These are phyloP conservation scores for Pichia sp. DNA, from an alignment of 1,139 yeast genomes.

Conservation along the genomic window DNA sequence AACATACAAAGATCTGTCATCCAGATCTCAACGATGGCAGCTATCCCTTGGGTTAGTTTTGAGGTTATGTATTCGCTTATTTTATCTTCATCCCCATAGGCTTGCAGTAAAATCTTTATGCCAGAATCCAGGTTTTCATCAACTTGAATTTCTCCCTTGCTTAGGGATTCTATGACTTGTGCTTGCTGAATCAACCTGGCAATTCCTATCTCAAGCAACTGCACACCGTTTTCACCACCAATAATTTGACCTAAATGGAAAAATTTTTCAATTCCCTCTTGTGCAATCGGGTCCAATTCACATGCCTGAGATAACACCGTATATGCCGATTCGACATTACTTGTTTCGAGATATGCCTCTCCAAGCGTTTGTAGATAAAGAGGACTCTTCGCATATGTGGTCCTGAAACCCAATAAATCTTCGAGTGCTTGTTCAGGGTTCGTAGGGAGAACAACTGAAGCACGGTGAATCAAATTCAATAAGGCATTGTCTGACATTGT, in stretches of 20 bases:
- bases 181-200: slow-evolving; percentile 42
- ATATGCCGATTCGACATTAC: slow-evolving; percentile 75
- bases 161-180: slow-evolving; percentile 26
- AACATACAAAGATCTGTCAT: slow-evolving; percentile 99
- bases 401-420: slow-evolving; percentile 34
- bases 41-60: slow-evolving; percentile 67
- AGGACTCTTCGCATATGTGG: slow-evolving; percentile 32
- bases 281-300: slow-evolving; percentile 63
- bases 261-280: slow-evolving; percentile 69
- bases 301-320: slow-evolving; percentile 59
- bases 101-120: slow-evolving; percentile 24
- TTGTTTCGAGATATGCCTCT: slow-evolving; percentile 72
- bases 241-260: slow-evolving; percentile 85
- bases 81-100: slow-evolving; percentile 31
- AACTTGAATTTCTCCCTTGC: slow-evolving; percentile 28
- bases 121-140: slow-evolving; percentile 30
- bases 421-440: slow-evolving; percentile 40
- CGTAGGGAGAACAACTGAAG: slow-evolving; percentile 35
- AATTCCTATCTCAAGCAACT: slow-evolving; percentile 60
- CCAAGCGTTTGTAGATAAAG: slow-evolving; percentile 52
- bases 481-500: slow-evolving; percentile 17
- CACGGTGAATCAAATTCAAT: slow-evolving; percentile 24
- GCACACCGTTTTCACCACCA: slow-evolving; percentile 76
- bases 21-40: slow-evolving; percentile 93
- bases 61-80: slow-evolving; percentile 37